phyloP scores from a whole-genome alignment of 192 early-diverging fungal species.

The Lobosporangium transversale region DNA sequence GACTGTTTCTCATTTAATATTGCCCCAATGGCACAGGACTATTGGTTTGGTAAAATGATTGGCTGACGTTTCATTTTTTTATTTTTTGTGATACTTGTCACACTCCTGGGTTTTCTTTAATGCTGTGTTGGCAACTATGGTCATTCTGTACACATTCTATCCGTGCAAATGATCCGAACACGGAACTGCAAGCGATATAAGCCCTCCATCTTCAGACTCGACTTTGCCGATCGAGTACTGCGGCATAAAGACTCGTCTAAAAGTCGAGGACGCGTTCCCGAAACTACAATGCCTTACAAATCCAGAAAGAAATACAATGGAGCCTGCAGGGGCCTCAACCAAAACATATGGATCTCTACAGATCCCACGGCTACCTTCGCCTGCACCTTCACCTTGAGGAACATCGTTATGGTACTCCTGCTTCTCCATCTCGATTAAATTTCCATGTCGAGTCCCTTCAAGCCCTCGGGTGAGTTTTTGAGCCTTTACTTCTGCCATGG shows the following conservation, averaged over 20 bases:
- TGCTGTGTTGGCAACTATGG: too few relatives aligned
- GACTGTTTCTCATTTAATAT: too few relatives aligned
- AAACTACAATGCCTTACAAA: constrained; percentile 49
- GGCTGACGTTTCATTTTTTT: too few relatives aligned
- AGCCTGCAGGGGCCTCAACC: constrained; percentile 36
- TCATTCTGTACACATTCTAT: too few relatives aligned
- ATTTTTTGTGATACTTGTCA: too few relatives aligned
- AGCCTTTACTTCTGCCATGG: not conserved
- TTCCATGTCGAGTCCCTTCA: not conserved
- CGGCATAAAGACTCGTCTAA: constrained; percentile 45
- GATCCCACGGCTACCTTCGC: too few relatives aligned
- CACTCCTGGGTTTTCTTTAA: too few relatives aligned
- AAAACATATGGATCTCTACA: constrained; percentile 4
- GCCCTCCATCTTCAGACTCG: constrained; percentile 3
- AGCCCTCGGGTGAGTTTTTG: too few relatives aligned
- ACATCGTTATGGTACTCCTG: not conserved
- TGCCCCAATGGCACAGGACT: too few relatives aligned
- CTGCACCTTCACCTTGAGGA: not conserved
- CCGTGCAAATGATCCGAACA: constrained; percentile 4
- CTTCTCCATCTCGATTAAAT: not conserved
- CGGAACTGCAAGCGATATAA: constrained; percentile 39
- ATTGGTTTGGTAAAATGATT: too few relatives aligned
- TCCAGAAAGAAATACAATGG: constrained; percentile 41
- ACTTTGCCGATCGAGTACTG: constrained; percentile 45
- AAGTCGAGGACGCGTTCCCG: constrained; percentile 26